Evolutionary conservation across 176 grass and related monocot species (phyloP).

Genomic region (Aegilops speltoides): DNA sequence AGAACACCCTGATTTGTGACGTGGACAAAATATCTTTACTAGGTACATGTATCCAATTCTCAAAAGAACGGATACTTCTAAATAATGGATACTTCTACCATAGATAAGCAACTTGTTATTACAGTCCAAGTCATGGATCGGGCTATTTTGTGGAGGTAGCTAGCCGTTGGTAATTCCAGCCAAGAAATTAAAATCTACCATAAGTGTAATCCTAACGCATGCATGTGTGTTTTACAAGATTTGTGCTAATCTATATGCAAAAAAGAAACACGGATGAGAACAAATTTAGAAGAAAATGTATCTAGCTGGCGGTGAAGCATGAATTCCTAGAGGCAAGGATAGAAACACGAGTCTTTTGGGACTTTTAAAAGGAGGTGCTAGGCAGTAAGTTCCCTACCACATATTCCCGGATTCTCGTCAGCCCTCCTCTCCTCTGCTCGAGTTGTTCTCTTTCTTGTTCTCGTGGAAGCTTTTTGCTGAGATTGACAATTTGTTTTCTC

Average conservation of each 20-base stretch:
- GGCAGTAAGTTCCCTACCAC: not conserved
- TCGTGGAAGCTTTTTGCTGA: not conserved
- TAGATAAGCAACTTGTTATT: no score
- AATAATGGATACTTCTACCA: no score
- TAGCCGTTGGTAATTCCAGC: no score
- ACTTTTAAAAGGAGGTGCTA: not conserved
- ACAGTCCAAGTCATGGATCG: no score
- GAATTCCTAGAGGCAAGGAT: not conserved
- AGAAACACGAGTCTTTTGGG: not conserved
- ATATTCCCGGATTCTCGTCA: slow-evolving; percentile 3
- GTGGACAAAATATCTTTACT: no score
- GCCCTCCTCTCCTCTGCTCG: not conserved
- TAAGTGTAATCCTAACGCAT: no score
- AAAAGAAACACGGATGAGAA: not conserved
- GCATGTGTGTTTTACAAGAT: no score
- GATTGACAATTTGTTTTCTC: not conserved
- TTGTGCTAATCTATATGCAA: not conserved
- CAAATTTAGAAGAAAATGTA: not conserved
- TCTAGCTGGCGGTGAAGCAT: not conserved
- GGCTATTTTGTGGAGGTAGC: no score
- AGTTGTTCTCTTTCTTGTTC: not conserved
- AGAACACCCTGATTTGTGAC: no score
- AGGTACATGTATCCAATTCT: no score
- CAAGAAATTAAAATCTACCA: no score
- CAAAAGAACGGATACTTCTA: no score